Evolutionary conservation across 2,329 filamentous ascomycete species (phyloP).

Genomic region (Ophiostoma sp.): DNA sequence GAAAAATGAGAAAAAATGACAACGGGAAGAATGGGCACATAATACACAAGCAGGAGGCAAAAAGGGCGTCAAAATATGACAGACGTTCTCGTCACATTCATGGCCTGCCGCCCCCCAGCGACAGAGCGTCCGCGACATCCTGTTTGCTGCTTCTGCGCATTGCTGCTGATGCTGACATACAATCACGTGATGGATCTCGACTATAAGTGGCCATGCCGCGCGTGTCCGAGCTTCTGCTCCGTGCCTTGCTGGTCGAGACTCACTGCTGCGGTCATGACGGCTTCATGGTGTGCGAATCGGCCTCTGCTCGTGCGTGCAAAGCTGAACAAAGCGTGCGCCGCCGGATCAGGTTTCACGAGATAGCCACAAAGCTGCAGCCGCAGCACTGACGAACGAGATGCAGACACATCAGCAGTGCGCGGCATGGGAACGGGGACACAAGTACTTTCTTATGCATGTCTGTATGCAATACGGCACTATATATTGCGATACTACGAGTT

Average conservation of each 20-base stretch:
- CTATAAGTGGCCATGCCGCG: background rate
- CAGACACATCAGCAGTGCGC: constrained; percentile 17
- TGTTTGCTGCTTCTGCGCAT: background rate
- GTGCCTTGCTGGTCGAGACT: too few relatives aligned
- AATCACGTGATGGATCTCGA: background rate
- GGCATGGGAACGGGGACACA: constrained; percentile 9
- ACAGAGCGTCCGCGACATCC: background rate
- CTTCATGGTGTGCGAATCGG: background rate
- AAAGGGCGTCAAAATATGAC: background rate
- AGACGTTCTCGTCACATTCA: background rate
- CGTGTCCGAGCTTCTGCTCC: too few relatives aligned
- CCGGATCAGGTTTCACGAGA: background rate
- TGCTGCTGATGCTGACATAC: background rate
- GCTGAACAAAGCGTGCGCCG: background rate
- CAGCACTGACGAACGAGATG: constrained; percentile 13
- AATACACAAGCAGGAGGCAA: background rate
- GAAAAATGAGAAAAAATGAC: constrained; percentile 13
- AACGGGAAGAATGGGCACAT: background rate
- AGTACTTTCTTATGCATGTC: background rate
- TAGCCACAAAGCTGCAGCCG: background rate
- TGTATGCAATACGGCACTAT: background rate
- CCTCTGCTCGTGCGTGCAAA: background rate
- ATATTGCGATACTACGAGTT: constrained; percentile 7
- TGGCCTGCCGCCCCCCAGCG: background rate
- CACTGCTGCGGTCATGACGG: background rate